Base-by-base conservation (phyloP, 768 basidiomycete genomes). In the Leucocoprinus leucothites region DNA sequence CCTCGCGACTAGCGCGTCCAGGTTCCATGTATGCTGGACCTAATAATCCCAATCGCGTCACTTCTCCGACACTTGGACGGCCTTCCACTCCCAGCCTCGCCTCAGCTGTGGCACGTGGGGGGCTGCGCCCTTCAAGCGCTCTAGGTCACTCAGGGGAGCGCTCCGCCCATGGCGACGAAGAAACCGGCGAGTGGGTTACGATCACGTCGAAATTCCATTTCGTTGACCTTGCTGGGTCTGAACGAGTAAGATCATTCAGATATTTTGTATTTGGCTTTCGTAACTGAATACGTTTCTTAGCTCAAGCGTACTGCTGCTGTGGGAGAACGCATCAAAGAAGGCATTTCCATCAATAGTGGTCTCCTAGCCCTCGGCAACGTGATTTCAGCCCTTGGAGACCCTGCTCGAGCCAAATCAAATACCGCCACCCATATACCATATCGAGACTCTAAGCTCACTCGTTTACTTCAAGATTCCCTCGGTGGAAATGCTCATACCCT, bases 341-440 rank as follows among this genome's bases (percentile, higher is more conserved):
- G 96, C n/a, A 97, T 97, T 51, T 94, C 93, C 25, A 98, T 98
- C 75, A 99, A 99, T 75, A 90, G 91, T 58, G 97, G 97, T 57
- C 84, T 99, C 31, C 81, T 94, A 34, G 96, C 97, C 16, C 82
- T 99, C 19, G 97, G 97, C 44, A 99, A 99, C 69, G 97, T 99
- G 64, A 98, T 99, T 57, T 98, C 96, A 58, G 94, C 95, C 0
- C 86, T 98, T 18, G 96, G 93, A 6, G 96, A 98, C 71, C 96
- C 96, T 26, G 78, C 89, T 40, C 85, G 91, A 50, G 86, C 88
- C 35, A 91, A 91, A 68, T 84, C 89, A 18, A 77, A 91, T 64
- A 90, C 89, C 21, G 86, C 86, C 18, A 85, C 89, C 16, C 94
- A 99, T 71, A 80, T 99, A 56, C 97, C 97, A 9, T 99, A 99